Evolutionary conservation across 2,329 filamentous ascomycete species (phyloP), one percentile per base, ranked within the genome.

Genomic region (Parasarocladium wereldwijsianum): DNA sequence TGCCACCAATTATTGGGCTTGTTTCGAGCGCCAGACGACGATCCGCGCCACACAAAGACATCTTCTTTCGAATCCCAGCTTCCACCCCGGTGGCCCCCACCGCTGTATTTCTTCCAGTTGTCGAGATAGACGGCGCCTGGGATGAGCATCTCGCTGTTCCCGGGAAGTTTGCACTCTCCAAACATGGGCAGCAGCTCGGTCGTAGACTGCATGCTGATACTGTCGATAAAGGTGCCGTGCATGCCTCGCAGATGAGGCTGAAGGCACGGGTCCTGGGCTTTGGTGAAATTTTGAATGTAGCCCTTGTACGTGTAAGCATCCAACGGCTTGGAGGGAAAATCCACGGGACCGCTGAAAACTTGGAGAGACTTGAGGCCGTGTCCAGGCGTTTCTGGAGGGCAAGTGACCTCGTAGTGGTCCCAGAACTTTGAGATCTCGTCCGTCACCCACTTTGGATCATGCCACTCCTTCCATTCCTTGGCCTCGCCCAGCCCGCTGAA

Each of bases 91-190:
- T 51, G 51, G 8, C 57, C 46, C 29, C 69, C 63, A 31, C 74
- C 75, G 2, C 61, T 64, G 48, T 77, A 78, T 26, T 66, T 62
- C 7, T 58, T 54, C 42, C 76, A 66, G 8, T 64, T 50, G 13
- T 60, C 61, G 37, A 73, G 65, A 42, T 80, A 79, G 65, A 72
- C 73, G 42, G 67, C 70, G 5, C 69, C 69, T 2, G 71, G 71
- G 37, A 76, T 71, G 19, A 76, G 51, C 32, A 76, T 73, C 42
- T 76, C 71, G 38, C 67, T 74, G 43, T 76, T 76, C 38, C 69
- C 58, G 19, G 62, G 66, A 24, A 72, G 58, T 44, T 76, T 76
- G 42, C 64, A 74, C 37, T 72, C 70, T 29, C 68, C 60, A 39
- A 76, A 76, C 16, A 76, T 54, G 7, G 72, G 71, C 7, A 75